Evolutionary conservation across 371 early-diverging fungal species (phyloP).

Genomic region (Circinella minor): DNA sequence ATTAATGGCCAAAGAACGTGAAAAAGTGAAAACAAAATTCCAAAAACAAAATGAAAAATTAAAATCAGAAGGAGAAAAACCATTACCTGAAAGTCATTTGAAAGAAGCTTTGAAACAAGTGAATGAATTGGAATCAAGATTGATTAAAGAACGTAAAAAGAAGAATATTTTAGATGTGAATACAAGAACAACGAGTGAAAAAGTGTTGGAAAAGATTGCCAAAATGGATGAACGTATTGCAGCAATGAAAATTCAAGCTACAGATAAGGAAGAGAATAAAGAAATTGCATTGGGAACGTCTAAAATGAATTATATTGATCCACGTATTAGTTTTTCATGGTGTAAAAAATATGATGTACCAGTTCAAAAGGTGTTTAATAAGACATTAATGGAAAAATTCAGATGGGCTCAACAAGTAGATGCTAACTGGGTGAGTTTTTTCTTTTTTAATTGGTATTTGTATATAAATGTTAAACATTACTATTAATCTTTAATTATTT

Average conservation of each 20-base stretch:
- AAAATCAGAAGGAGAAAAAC: constrained; percentile 60
- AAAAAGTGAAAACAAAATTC: constrained; percentile 61
- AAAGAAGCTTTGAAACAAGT: constrained; percentile 61
- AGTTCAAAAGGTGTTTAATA: constrained; percentile 91
- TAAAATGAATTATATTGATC: constrained; percentile 98
- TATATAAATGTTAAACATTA: not conserved
- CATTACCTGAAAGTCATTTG: constrained; percentile 55
- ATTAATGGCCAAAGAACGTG: constrained; percentile 64
- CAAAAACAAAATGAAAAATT: constrained; percentile 77
- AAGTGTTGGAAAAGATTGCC: constrained; percentile 63
- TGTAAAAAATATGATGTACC: constrained; percentile 88
- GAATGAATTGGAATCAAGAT: constrained; percentile 47
- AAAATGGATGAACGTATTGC: constrained; percentile 73
- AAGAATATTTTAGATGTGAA: constrained; percentile 45
- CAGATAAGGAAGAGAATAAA: constrained; percentile 96
- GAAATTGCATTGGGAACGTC: constrained; percentile 97
- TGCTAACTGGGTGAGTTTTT: constrained; percentile 58
- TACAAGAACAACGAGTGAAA: constrained; percentile 56
- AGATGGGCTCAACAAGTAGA: constrained; percentile 92
- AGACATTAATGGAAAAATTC: constrained; percentile 91
- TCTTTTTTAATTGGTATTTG: not conserved
- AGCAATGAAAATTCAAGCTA: constrained; percentile 65
- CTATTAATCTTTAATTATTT: not conserved
- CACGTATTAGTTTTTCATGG: constrained; percentile 95
- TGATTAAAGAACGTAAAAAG: constrained; percentile 58